phyloP scores from a whole-genome alignment of 2,329 filamentous ascomycete genomes.

The Raffaelea deltoideospora region DNA sequence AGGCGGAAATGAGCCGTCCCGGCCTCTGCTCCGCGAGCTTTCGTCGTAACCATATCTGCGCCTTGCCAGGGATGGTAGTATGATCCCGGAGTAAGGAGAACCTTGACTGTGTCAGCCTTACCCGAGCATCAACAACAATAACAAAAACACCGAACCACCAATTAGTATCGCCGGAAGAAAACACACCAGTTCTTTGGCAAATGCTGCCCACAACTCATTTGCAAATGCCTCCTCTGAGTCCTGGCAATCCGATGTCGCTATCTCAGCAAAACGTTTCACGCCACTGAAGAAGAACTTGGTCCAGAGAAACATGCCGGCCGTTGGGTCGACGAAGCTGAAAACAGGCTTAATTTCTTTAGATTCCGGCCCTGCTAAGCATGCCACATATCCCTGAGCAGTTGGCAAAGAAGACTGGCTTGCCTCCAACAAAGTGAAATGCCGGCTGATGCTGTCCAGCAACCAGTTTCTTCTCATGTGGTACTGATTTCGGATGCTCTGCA shows the following conservation, averaged over 20 bases:
- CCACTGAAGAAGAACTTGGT: slow-evolving; percentile 14
- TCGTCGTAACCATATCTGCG: slow-evolving; percentile 11
- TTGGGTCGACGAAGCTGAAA: slow-evolving; percentile 16
- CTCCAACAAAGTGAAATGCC: slow-evolving; percentile 9
- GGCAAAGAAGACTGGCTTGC: slow-evolving; percentile 9
- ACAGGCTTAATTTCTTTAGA: slow-evolving; percentile 7
- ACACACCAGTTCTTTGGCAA: slow-evolving; percentile 9
- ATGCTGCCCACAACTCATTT: slow-evolving; percentile 8
- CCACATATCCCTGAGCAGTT: slow-evolving; percentile 10
- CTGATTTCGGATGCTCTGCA: slow-evolving; percentile 51
- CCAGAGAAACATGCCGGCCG: slow-evolving; percentile 19
- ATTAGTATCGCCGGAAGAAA: too few species aligned
- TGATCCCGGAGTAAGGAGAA: slow-evolving; percentile 15
- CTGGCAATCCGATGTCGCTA: background rate
- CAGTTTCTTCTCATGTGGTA: slow-evolving; percentile 53
- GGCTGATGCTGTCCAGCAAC: slow-evolving; percentile 39
- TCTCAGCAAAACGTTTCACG: background rate
- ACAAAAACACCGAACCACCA: too few species aligned
- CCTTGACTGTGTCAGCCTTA: too few species aligned
- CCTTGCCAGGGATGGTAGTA: slow-evolving; percentile 19
- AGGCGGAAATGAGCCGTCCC: slow-evolving; percentile 13
- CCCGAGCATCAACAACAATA: too few species aligned
- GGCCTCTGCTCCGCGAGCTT: slow-evolving; percentile 11
- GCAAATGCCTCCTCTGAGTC: slow-evolving; percentile 14
- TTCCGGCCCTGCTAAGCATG: slow-evolving; percentile 5